Conservation (phyloP, 192 early-diverging fungal genomes). For the Allomyces macrogynus region DNA sequence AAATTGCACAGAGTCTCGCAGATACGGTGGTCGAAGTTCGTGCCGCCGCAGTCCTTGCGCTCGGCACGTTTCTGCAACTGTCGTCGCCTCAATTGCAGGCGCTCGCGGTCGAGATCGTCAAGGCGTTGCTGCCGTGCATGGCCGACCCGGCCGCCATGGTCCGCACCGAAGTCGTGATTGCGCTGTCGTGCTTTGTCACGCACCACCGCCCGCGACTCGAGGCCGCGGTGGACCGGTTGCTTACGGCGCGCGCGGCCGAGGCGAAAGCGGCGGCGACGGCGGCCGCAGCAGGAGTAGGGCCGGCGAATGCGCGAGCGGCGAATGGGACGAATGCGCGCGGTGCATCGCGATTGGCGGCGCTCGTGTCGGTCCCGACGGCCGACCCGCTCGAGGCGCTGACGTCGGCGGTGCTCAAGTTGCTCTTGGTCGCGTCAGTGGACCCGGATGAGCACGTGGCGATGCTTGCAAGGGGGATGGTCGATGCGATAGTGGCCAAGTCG, state of each 20-base stretch:
- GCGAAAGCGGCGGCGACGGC: constrained; percentile 5
- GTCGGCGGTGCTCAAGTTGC: constrained; percentile 15
- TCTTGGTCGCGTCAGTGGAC: constrained; percentile 57
- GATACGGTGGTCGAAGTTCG: constrained; percentile 66
- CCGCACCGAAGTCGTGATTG: constrained; percentile 61
- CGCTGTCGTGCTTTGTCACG: constrained; percentile 51
- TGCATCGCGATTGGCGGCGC: constrained; percentile 3
- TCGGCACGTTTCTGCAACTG: constrained; percentile 57
- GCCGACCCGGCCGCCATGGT: constrained; percentile 78
- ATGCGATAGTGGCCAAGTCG: constrained; percentile 3
- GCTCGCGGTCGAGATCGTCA: constrained; percentile 49
- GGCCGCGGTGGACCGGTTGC: constrained; percentile 26
- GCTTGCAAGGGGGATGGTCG: constrained; percentile 1
- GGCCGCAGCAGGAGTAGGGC: constrained; percentile 8
- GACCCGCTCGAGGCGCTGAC: constrained; percentile 7
- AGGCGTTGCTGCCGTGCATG: constrained; percentile 37
- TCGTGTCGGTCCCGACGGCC: constrained; percentile 3
- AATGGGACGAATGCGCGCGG: constrained; percentile 14
- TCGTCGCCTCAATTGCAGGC: constrained; percentile 44
- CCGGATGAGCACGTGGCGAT: constrained; percentile 9
- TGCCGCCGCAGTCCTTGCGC: constrained; percentile 56
- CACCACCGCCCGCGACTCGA: constrained; percentile 44
- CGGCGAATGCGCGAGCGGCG: constrained; percentile 12
- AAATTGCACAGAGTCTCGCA: constrained; percentile 28
- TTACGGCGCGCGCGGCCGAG: constrained; percentile 16